Evolutionary conservation across 148 eudicot genomes (phyloP), one percentile per base, ranked within the genome.

Genomic region (Nepenthes mirabilis): DNA sequence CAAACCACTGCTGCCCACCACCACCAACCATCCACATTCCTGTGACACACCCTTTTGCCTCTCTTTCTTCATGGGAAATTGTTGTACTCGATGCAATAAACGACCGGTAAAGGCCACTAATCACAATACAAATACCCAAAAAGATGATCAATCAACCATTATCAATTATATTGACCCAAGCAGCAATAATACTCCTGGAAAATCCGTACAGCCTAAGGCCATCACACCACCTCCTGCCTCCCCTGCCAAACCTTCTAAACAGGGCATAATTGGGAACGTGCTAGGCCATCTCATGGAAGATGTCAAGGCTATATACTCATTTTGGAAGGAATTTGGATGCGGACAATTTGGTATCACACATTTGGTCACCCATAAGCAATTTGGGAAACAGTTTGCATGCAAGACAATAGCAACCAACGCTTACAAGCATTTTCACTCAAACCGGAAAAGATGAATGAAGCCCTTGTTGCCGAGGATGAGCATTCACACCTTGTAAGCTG

Each of bases 341-440:
- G 88, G 88, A 1, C 88, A 83, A 37, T 83, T 83, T 57, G 84
- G 88, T 2, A 69, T 83, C 9, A 83, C 84, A 7, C 67, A 77
- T 55, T 62, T 83, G 36, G 73, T 79, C 43, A 79, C 84, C 1
- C 65, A 59, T 45, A 83, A 80, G 53, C 68, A 79, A 11, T 63
- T 74, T 1, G 80, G 84, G 0, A 76, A 74, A 49, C 88, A 79
- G 14, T 80, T 77, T 12, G 88, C 88, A 1, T 77, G 84, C 61
- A 83, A 83, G 56, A 80, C 84, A 1, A 83, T 83, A 11, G 83
- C 84, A 40, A 40, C 45, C 4, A 40, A 40, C 4, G 0, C 45
- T 8, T 40, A 3, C 8, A 8, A 8, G 45, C 6, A 0, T 8
- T 8, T 3, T 4, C 8, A 3, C 45, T 40, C 8, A 8, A 40